Evolutionary conservation across 1,284 basidiomycete species (phyloP), one percentile per base, ranked within the genome.

Genomic region (Vanrija sp.): DNA sequence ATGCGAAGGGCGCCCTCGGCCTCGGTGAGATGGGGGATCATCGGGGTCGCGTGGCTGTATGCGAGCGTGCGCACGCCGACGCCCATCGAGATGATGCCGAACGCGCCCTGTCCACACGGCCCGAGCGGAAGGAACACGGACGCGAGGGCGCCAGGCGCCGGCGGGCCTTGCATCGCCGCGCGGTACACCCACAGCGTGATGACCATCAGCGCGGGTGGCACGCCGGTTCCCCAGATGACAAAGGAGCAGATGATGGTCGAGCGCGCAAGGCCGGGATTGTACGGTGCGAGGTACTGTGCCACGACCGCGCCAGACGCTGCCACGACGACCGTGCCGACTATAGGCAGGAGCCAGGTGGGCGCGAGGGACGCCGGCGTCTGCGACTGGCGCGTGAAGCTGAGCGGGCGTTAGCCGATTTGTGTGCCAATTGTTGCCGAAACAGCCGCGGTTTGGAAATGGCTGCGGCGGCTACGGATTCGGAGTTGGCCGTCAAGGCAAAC

Each of bases 301-400:
- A 89, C 74, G 43, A 86, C 69, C 0, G 81, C 83, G 2, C 88
- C 88, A 0, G 84, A 79, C 1, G 86, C 83, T 0, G 86, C 80
- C 0, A 81, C 82, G 66, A 90, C 88, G 39, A 87, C 82, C 0
- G 85, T 78, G 0, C 86, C 81, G 3, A 89, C 86, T 8, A 88
- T 81, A 0, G 88, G 89, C 43, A 89, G 81, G 3, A 90, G 76
- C 84, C 85, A 86, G 3, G 79, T 72, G n/a, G 84, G 78, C 0
- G 82, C 82, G 78, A 88, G 81, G 3, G 75, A 68, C 51, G 81
- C 75, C 5, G 85, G 68, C 1, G 81, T 77, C 63, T 88, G 85
- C 2, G 75, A 74, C 38, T 90, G 88, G 8, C 78, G 73, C 0
- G 83, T 84, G 55, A 84, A 81, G 82, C 86, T 87, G 63, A 38